These are phyloP conservation scores for Fusarium sp. DNA, from an alignment of 2,329 filamentous ascomycete genomes.

Conservation along the genomic window DNA sequence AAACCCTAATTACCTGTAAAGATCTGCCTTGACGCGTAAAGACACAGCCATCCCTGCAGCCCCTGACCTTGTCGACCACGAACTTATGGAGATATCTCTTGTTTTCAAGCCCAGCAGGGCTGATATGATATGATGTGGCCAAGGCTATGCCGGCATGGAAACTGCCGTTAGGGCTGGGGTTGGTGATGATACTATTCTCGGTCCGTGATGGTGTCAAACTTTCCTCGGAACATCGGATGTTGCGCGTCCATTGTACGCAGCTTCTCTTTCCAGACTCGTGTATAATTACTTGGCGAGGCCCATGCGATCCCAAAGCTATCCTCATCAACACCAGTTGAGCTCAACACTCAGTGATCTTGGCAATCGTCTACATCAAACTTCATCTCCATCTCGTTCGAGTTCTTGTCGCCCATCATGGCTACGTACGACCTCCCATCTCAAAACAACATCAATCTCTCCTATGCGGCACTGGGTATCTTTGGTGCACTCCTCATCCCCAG, in stretches of 20 bases:
- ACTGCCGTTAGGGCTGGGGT: too few species aligned
- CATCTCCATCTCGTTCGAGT: not conserved
- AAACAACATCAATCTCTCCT: not conserved
- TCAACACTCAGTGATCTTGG: too few species aligned
- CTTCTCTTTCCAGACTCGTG: not conserved
- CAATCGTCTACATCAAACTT: not conserved
- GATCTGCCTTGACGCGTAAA: too few species aligned
- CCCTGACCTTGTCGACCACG: not conserved
- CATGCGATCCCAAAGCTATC: not conserved
- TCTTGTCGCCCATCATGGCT: not conserved
- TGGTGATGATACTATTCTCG: not conserved
- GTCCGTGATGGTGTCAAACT: not conserved
- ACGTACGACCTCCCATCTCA: not conserved
- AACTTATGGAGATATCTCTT: not conserved
- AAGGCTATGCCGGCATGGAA: not conserved
- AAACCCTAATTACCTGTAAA: too few species aligned
- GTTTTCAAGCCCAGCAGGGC: not conserved
- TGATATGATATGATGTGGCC: not conserved
- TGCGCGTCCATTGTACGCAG: not conserved
- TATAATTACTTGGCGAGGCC: not conserved
- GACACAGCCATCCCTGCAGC: not conserved
- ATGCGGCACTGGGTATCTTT: constrained; percentile 2
- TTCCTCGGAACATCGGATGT: not conserved
- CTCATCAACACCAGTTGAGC: not conserved
- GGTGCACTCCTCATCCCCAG: not conserved